Conservation (phyloP, 305 asterid genomes). For the Euphrasia arctica region DNA sequence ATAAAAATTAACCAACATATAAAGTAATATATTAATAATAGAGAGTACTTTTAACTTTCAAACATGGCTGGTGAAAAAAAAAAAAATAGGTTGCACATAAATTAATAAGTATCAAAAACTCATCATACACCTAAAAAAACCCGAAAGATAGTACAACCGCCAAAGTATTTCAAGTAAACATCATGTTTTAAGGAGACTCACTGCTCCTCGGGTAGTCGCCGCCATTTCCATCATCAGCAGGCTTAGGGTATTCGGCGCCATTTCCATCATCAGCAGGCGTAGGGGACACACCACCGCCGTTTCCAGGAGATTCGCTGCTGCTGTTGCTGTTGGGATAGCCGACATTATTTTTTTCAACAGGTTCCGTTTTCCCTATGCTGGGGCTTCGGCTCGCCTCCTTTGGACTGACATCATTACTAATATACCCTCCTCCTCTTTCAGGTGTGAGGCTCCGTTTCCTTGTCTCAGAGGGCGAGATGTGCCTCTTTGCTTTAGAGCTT, state of each 20-base stretch:
- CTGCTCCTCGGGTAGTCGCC: conserved; percentile 5
- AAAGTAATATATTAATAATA: neutral
- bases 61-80: neutral
- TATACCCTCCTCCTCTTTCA: conserved; percentile 37
- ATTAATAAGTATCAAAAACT: too few species aligned
- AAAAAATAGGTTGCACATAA: neutral
- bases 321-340: neutral
- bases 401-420: conserved; percentile 20
- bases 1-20: neutral
- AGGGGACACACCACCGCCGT: neutral
- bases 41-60: neutral
- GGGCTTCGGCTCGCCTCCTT: conserved; percentile 44
- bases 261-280: too few species aligned
- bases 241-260: neutral
- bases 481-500: conserved; percentile 35
- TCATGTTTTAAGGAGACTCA: conserved; percentile 12
- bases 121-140: too few species aligned
- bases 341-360: neutral
- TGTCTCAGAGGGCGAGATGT: conserved; percentile 41
- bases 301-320: conserved; percentile 1
- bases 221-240: neutral
- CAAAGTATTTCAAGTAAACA: too few species aligned
- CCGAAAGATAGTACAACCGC: too few species aligned
- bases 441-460: conserved; percentile 51
- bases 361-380: neutral